These are phyloP conservation scores for Cucumis melo DNA, from an alignment of 306 rosid species.

Conservation along the genomic window DNA sequence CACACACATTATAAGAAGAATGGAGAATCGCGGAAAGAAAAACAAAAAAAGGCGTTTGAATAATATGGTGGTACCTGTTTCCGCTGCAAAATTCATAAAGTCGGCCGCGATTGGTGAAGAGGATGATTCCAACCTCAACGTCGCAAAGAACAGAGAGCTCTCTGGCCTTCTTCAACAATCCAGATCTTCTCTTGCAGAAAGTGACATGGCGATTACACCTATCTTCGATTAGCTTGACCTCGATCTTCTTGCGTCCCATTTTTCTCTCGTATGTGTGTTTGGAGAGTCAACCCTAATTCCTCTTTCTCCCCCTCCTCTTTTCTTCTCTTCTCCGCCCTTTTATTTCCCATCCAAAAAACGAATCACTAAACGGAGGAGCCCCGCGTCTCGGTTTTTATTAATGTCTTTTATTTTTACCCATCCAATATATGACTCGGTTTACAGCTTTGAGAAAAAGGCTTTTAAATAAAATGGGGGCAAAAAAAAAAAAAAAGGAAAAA, in stretches of 20 bases:
- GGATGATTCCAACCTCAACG: not conserved
- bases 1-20: not conserved
- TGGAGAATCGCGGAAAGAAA: not conserved
- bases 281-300: not conserved
- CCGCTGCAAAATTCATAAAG: slow-evolving; percentile 4
- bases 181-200: slow-evolving; percentile 9
- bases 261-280: not conserved
- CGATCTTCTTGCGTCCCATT: slow-evolving; percentile 7
- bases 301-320: not conserved
- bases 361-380: not conserved
- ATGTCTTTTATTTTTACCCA: no score
- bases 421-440: not conserved
- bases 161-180: not conserved
- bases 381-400: not conserved
- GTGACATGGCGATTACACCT: slow-evolving; percentile 5
- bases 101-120: slow-evolving; percentile 1
- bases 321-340: not conserved
- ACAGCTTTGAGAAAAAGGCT: no score
- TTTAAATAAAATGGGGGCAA: no score
- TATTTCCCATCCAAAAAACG: not conserved
- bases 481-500: no score
- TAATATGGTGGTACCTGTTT: not conserved
- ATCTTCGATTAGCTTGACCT: slow-evolving; percentile 6
- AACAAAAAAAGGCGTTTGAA: not conserved
- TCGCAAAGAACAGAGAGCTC: slow-evolving; percentile 4